These are phyloP conservation scores for Macrotyloma uniflorum DNA, from an alignment of 306 rosid genomes.

Conservation along the genomic window DNA sequence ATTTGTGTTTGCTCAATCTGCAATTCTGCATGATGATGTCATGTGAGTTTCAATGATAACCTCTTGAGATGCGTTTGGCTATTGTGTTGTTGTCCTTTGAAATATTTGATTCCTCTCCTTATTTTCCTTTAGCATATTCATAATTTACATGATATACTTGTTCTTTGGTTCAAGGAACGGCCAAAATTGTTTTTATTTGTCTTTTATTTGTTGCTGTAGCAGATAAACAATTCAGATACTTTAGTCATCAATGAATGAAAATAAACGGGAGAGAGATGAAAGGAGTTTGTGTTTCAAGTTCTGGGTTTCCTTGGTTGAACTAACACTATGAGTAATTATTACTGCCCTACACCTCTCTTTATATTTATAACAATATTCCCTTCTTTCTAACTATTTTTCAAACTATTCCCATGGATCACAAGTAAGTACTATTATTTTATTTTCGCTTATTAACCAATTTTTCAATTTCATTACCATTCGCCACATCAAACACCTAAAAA, in stretches of 20 bases:
- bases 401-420: too few relatives aligned
- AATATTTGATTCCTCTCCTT: neutral
- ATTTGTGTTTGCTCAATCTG: conserved; percentile 12
- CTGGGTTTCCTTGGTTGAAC: too few relatives aligned
- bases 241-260: neutral
- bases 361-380: too few relatives aligned
- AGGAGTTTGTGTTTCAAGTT: too few relatives aligned
- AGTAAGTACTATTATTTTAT: too few relatives aligned
- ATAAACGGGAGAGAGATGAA: too few relatives aligned
- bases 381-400: too few relatives aligned
- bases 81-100: neutral
- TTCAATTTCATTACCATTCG: too few relatives aligned
- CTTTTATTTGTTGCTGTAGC: neutral
- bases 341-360: too few relatives aligned
- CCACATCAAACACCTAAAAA: too few relatives aligned
- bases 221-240: neutral
- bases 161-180: neutral
- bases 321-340: too few relatives aligned
- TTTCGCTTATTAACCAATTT: too few relatives aligned
- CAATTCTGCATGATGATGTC: neutral
- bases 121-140: neutral
- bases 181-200: neutral
- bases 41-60: neutral
- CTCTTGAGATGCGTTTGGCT: conserved; percentile 16
- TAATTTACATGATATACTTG: neutral